phyloP scores from a whole-genome alignment of 2,329 filamentous ascomycete species.

The Paraphoma chrysanthemicola region DNA sequence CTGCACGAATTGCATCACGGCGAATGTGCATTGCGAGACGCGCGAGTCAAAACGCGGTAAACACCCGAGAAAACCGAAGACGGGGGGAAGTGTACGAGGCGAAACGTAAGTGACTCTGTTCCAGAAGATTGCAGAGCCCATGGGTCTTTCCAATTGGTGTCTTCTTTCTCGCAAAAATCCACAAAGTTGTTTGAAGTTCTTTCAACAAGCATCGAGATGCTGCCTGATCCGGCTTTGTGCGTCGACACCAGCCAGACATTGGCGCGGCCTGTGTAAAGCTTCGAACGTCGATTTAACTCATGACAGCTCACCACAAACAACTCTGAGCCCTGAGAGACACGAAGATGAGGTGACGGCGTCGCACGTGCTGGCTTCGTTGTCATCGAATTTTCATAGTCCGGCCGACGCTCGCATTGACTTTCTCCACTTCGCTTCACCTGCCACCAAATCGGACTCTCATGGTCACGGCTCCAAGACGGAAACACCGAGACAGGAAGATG shows the following conservation, averaged over 20 bases:
- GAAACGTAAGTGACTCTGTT: constrained; percentile 17
- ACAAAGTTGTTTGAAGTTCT: too few species aligned
- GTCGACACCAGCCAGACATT: too few species aligned
- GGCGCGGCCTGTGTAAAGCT: too few species aligned
- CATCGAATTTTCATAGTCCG: constrained; percentile 33
- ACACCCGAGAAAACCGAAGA: constrained; percentile 37
- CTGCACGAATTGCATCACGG: constrained; percentile 51
- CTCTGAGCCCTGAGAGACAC: constrained; percentile 24
- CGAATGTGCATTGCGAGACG: constrained; percentile 50
- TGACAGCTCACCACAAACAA: constrained; percentile 3
- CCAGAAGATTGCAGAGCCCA: too few species aligned
- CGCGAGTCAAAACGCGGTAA: constrained; percentile 54
- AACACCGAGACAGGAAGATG: constrained; percentile 30
- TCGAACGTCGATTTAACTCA: background rate
- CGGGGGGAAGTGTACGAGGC: constrained; percentile 23
- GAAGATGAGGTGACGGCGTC: constrained; percentile 39
- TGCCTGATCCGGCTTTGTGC: too few species aligned
- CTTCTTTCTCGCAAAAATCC: too few species aligned
- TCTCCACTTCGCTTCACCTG: constrained; percentile 21
- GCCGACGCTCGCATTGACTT: constrained; percentile 18
- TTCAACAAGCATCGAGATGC: too few species aligned
- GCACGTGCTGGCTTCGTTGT: constrained; percentile 37
- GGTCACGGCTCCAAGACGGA: constrained; percentile 18
- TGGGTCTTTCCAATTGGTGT: too few species aligned
- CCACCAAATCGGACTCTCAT: constrained; percentile 14